Base-by-base conservation (phyloP, 2,329 filamentous ascomycete species). In the Ilyonectria sp. region DNA sequence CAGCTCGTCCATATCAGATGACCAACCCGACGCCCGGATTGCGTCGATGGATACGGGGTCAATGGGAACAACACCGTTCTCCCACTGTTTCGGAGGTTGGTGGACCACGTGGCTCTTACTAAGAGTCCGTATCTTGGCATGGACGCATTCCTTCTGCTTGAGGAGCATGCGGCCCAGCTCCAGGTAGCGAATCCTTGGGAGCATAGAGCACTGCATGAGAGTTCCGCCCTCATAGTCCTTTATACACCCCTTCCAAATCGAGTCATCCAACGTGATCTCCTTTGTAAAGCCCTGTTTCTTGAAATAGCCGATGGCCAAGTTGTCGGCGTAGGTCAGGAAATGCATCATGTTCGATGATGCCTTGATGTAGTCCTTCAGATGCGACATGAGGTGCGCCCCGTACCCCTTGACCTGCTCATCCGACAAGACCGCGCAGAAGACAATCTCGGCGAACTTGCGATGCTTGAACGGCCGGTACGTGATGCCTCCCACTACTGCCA, bases 251-350 rank as follows among this genome's bases (percentile, higher is more conserved):
- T 98, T 98, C 96, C 96, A 99, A 6, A 94, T 91, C 2, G 92
- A 90, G 75, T 91, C 92, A 65, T 95, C 93, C 1, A 99, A 89
- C 0, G 94, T 97, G 71, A 99, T 98, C 75, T 99, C 95, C 80
- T 98, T 98, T 2, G 96, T 98, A 78, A 99, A 99, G 0, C 96
- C 96, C 80, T 99, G 96, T 80, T 99, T 99, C 81, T 98, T 97
- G 82, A 99, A 99, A 80, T 98, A 99, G 10, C 96, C 96, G 73
- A 97, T 98, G 40, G 96, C 96, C 77, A 98, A 98, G 80, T 99
- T 98, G 81, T 99, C 96, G 71, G 96, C 96, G 77, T 98, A 99
- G 1, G 96, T 98, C 2, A 99, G 87, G 81, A 99, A 98, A 98
- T 98, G 56, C 95, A 98, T 98, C 55, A 99, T 95, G 72, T 95